These are phyloP conservation scores for Pontederia paniculata DNA, from an alignment of 176 grass and related monocot species.

Conservation along the genomic window DNA sequence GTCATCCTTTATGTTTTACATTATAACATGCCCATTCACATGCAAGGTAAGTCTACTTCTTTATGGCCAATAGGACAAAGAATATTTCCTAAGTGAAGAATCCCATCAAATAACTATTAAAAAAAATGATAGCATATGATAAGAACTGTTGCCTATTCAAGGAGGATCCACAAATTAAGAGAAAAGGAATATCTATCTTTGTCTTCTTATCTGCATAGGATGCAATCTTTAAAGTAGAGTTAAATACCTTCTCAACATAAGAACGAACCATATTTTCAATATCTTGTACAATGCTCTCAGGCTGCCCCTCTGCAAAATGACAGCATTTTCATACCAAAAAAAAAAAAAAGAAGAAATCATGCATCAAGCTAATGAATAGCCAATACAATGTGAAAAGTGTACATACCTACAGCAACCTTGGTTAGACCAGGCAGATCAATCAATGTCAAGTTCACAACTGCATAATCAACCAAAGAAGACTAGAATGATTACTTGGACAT, in stretches of 20 bases:
- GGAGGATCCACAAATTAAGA: neutral
- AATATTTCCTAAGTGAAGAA: no score
- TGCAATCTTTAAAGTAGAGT: neutral
- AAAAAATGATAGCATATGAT: no score
- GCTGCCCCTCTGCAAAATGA: constrained; percentile 66
- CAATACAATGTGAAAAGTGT: neutral
- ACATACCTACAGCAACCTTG: constrained; percentile 80
- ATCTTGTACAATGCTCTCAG: constrained; percentile 77
- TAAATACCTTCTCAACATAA: constrained; percentile 76
- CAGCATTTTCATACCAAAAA: constrained; percentile 20
- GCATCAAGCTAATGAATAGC: constrained; percentile 4
- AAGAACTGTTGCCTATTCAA: no score
- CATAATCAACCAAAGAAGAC: constrained; percentile 21
- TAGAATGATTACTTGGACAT: constrained; percentile 3
- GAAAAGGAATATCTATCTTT: neutral
- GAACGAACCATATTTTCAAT: constrained; percentile 80
- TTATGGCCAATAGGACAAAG: no score
- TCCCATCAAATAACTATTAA: no score
- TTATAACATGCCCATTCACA: no score
- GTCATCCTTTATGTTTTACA: no score
- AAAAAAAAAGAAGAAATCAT: neutral
- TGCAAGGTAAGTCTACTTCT: no score
- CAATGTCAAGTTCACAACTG: constrained; percentile 93
- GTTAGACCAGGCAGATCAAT: constrained; percentile 89
- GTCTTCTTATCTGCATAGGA: no score